Evolutionary conservation across 2,329 filamentous ascomycete genomes (phyloP).

Genomic region (Xylaria hypoxylon): DNA sequence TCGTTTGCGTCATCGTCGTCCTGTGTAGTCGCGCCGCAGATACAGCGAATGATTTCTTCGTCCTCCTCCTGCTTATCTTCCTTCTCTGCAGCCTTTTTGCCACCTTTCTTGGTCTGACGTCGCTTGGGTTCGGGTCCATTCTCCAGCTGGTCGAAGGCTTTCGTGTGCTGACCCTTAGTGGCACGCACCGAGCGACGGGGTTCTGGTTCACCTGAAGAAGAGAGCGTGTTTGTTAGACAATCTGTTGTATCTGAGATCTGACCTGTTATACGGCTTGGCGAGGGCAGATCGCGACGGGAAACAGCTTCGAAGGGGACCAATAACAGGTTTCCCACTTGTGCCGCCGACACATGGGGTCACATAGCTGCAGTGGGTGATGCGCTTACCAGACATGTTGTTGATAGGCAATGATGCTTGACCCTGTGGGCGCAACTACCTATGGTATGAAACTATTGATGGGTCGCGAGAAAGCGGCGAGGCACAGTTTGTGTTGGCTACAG

Average conservation of each 20-base stretch:
- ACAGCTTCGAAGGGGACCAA: slow-evolving; percentile 19
- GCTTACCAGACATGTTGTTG: slow-evolving; percentile 53
- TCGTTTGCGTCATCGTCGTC: slow-evolving; percentile 85
- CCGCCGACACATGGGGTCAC: slow-evolving; percentile 28
- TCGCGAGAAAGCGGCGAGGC: slow-evolving; percentile 31
- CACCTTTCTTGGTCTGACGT: slow-evolving; percentile 57
- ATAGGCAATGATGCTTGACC: slow-evolving; percentile 30
- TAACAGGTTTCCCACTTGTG: slow-evolving; percentile 8
- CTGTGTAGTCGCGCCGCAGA: slow-evolving; percentile 88
- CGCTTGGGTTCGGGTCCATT: slow-evolving; percentile 66
- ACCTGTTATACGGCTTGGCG: slow-evolving; percentile 7
- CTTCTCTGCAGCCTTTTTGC: slow-evolving; percentile 67
- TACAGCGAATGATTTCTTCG: slow-evolving; percentile 87
- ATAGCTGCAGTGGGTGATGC: slow-evolving; percentile 38
- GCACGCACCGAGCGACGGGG: slow-evolving; percentile 93
- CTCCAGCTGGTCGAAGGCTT: slow-evolving; percentile 83
- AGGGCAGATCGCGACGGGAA: slow-evolving; percentile 3
- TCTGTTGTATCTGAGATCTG: slow-evolving; percentile 6
- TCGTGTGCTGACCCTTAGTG: slow-evolving; percentile 95
- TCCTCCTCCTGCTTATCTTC: slow-evolving; percentile 69
- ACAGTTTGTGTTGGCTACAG: slow-evolving; percentile 44
- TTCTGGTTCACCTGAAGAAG: slow-evolving; percentile 67
- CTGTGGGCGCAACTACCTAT: slow-evolving; percentile 27
- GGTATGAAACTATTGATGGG: slow-evolving; percentile 30
- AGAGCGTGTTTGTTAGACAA: slow-evolving; percentile 44